Percentiles rank a stretch among this genome's conserved stretches.
These are phyloP conservation scores for Juglanconis oblonga DNA, from an alignment of 2,329 filamentous ascomycete genomes.

Conservation along the genomic window DNA sequence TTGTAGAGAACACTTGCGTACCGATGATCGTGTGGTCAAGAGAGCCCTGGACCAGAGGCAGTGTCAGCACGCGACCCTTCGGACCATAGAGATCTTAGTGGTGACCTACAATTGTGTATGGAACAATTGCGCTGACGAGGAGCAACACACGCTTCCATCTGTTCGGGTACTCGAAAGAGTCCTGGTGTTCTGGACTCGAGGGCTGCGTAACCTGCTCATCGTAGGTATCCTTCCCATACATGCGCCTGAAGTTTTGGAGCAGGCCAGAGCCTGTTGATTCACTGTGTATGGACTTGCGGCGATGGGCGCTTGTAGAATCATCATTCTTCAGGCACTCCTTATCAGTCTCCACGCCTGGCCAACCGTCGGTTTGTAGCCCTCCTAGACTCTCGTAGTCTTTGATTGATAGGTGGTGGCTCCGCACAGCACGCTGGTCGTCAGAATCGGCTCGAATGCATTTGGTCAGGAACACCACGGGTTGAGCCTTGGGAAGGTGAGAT, in stretches of 20 bases:
- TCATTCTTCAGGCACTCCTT: slow-evolving; percentile 14
- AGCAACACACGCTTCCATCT: neutral
- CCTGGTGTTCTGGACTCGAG: neutral
- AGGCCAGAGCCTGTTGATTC: neutral
- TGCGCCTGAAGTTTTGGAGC: neutral
- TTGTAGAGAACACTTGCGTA: neutral
- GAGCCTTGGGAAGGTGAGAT: too few species aligned
- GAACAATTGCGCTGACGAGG: neutral
- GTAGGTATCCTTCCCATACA: neutral
- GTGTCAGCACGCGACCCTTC: neutral
- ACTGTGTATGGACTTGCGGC: neutral
- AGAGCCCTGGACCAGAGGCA: neutral
- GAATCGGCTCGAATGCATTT: too few species aligned
- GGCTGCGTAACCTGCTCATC: neutral
- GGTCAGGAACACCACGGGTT: too few species aligned
- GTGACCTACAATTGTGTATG: neutral
- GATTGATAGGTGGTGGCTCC: too few species aligned
- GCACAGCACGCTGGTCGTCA: too few species aligned
- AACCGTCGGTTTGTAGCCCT: too few species aligned
- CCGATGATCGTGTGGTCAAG: neutral
- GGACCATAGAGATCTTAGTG: neutral
- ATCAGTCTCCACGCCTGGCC: too few species aligned
- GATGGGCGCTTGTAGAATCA: neutral
- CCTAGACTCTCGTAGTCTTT: too few species aligned
- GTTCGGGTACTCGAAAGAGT: neutral